phyloP scores from a whole-genome alignment of 2,329 filamentous ascomycete species.

The Xylaria sp. region DNA sequence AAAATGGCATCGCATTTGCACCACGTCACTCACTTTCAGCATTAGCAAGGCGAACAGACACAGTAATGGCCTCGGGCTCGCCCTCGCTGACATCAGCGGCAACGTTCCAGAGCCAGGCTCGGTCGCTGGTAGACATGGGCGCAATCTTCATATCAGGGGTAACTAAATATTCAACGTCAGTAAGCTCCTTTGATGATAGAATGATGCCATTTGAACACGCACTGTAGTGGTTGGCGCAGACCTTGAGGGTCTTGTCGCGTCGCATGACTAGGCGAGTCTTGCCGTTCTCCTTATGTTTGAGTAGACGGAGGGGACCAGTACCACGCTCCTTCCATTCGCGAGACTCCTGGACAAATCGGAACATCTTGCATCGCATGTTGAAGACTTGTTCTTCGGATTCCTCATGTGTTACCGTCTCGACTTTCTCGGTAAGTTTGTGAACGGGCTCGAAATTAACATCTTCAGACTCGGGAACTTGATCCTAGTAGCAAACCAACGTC shows the following conservation, averaged over 20 bases:
- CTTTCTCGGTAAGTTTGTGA: constrained; percentile 93
- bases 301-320: constrained; percentile 91
- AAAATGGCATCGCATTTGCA: not conserved
- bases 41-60: constrained; percentile 98
- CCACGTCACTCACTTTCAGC: constrained; percentile 77
- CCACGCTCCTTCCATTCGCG: constrained; percentile 99
- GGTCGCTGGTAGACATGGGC: constrained; percentile 96
- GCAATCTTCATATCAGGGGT: constrained; percentile 99
- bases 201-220: constrained; percentile 48
- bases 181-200: not conserved
- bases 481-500: constrained; percentile 28
- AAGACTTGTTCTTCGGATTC: constrained; percentile 96
- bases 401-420: constrained; percentile 97
- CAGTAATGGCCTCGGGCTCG: constrained; percentile 92
- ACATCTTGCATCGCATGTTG: constrained; percentile 99
- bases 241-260: constrained; percentile 99
- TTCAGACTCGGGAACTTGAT: constrained; percentile 83
- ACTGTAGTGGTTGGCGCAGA: constrained; percentile 99
- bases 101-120: constrained; percentile 99
- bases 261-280: constrained; percentile 99
- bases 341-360: constrained; percentile 92
- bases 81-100: constrained; percentile 98
- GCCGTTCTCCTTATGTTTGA: constrained; percentile 98
- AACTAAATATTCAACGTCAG: constrained; percentile 59
- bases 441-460: constrained; percentile 98